Evolutionary conservation across 2,329 filamentous ascomycete species (phyloP).

Genomic region (Lachnellula arida): DNA sequence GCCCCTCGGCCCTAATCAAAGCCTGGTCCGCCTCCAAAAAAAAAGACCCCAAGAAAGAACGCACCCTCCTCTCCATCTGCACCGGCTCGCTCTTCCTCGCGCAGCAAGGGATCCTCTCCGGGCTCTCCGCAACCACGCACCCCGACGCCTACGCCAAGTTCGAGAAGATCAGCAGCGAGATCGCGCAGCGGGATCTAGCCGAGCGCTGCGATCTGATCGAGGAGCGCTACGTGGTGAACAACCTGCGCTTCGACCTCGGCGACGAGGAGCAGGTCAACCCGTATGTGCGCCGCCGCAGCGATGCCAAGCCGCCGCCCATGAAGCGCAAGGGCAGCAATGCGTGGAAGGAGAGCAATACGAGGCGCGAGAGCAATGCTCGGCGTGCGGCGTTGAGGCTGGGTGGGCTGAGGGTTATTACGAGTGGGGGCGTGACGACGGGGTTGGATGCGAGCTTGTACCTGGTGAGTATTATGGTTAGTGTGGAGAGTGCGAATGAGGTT

Average conservation of each 20-base stretch:
- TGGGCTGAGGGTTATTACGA: conserved; percentile 69
- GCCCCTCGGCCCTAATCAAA: conserved; percentile 66
- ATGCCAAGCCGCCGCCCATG: conserved; percentile 57
- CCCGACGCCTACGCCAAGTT: conserved; percentile 75
- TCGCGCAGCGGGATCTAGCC: conserved; percentile 62
- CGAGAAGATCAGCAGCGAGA: conserved; percentile 75
- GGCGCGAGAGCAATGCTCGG: conserved; percentile 75
- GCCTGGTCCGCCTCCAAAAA: conserved; percentile 77
- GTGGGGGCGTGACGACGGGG: conserved; percentile 72
- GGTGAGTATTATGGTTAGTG: conserved; percentile 74
- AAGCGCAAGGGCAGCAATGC: conserved; percentile 80
- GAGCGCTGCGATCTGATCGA: conserved; percentile 82
- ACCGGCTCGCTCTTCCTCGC: conserved; percentile 75
- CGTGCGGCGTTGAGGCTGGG: conserved; percentile 59
- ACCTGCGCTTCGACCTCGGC: conserved; percentile 76
- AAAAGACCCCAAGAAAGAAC: conserved; percentile 72
- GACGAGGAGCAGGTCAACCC: conserved; percentile 73
- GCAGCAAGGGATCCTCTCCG: conserved; percentile 70
- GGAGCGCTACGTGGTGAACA: conserved; percentile 85
- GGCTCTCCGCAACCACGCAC: conserved; percentile 77
- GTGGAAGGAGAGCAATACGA: conserved; percentile 67
- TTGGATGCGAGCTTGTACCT: conserved; percentile 82
- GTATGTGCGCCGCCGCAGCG: conserved; percentile 73
- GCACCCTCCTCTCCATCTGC: conserved; percentile 75
- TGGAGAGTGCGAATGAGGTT: conserved; percentile 71